phyloP scores from a whole-genome alignment of 75 land plant genomes.

The Adiantum capillusveneris region DNA sequence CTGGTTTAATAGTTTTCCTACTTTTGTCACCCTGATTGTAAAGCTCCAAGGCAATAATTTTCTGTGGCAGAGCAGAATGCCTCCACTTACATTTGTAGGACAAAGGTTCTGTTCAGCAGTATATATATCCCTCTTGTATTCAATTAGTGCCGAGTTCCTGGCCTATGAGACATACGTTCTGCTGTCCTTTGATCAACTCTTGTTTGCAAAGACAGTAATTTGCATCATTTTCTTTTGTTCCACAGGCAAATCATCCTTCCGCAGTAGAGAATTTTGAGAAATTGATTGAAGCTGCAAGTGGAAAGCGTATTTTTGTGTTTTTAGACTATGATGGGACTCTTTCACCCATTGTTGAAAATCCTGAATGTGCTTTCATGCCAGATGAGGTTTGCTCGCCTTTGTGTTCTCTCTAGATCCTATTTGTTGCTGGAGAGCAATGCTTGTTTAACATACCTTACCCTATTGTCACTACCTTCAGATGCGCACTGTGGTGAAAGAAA shows the following conservation, averaged over 20 bases:
- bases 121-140: neutral
- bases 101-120: neutral
- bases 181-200: neutral
- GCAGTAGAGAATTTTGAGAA: constrained; percentile 32
- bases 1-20: too few species aligned
- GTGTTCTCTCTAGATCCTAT: too few species aligned
- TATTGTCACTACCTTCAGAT: constrained; percentile 30
- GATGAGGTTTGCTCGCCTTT: constrained; percentile 32
- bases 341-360: constrained; percentile 48
- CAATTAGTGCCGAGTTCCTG: neutral
- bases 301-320: constrained; percentile 35
- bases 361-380: constrained; percentile 46
- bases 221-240: neutral
- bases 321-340: constrained; percentile 47
- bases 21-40: too few species aligned
- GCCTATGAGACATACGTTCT: neutral
- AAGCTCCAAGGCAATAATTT: too few species aligned
- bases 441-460: too few species aligned
- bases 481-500: constrained; percentile 44
- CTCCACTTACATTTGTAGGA: too few species aligned
- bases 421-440: too few species aligned
- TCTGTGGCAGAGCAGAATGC: too few species aligned
- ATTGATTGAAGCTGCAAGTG: constrained; percentile 16
- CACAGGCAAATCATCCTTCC: constrained; percentile 41
- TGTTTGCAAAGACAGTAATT: neutral